A percentile compares a stretch with the other conserved stretches of the same genome.
phyloP scores from a whole-genome alignment of 2,329 filamentous ascomycete species.

The Bisporella sp. region DNA sequence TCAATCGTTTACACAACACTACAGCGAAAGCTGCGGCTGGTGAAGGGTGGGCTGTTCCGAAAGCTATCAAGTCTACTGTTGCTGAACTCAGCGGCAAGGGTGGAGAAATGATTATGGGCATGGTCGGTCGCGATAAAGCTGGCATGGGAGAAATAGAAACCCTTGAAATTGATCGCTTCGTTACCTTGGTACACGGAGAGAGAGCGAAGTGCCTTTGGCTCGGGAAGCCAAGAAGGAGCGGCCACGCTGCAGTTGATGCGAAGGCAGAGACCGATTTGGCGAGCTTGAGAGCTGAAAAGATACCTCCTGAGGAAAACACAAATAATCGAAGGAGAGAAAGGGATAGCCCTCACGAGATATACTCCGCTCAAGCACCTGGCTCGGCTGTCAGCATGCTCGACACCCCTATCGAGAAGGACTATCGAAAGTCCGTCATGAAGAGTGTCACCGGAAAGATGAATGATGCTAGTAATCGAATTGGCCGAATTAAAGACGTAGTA shows the following conservation, averaged over 20 bases:
- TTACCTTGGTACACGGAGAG: conserved; percentile 71
- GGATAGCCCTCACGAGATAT: conserved; percentile 36
- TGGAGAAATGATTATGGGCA: conserved; percentile 92
- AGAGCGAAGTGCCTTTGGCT: conserved; percentile 91
- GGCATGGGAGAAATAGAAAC: conserved; percentile 92
- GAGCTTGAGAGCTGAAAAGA: conserved; percentile 42
- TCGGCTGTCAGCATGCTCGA: conserved; percentile 42
- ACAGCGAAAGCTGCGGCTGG: conserved; percentile 86
- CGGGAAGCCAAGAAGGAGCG: conserved; percentile 71
- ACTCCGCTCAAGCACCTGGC: conserved; percentile 34
- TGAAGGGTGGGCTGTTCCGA: conserved; percentile 86
- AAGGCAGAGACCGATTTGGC: conserved; percentile 38
- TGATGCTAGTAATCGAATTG: conserved; percentile 75
- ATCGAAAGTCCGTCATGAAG: conserved; percentile 65
- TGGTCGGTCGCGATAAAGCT: conserved; percentile 78
- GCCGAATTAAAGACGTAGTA: conserved; percentile 80
- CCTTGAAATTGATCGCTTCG: conserved; percentile 77
- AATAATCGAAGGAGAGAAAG: conserved; percentile 31
- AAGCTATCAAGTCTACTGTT: conserved; percentile 91
- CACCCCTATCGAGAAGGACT: conserved; percentile 46
- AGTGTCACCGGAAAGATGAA: conserved; percentile 72
- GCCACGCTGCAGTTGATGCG: conserved; percentile 35
- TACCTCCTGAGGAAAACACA: conserved; percentile 45
- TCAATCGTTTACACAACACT: conserved; percentile 71
- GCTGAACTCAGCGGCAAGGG: conserved; percentile 90